Conservation (phyloP, 805 yeast species). For the Spathaspora gorwiae region DNA sequence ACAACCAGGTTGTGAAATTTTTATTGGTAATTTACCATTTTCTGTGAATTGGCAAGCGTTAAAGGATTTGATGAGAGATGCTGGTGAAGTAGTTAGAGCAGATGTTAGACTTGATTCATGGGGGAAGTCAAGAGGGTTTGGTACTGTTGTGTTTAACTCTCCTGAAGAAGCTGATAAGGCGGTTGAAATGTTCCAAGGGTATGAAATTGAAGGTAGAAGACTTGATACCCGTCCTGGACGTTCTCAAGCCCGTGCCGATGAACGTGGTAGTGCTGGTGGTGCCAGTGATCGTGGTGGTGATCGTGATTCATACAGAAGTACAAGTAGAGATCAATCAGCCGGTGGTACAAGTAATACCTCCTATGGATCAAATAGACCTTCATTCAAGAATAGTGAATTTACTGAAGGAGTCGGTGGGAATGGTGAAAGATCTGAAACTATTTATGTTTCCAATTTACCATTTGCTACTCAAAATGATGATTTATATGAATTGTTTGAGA, state of each 20-base stretch:
- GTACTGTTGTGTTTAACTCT: slow-evolving; percentile 67
- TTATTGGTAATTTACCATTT: slow-evolving; percentile 79
- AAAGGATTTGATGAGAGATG: slow-evolving; percentile 75
- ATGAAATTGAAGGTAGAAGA: slow-evolving; percentile 67
- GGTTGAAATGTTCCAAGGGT: slow-evolving; percentile 63
- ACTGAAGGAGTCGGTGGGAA: slow-evolving; percentile 63
- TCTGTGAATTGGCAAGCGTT: slow-evolving; percentile 79
- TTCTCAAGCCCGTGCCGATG: slow-evolving; percentile 8
- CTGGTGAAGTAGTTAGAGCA: slow-evolving; percentile 77
- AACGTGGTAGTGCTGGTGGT: slow-evolving; percentile 11
- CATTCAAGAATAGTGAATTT: slow-evolving; percentile 47
- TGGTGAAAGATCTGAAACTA: slow-evolving; percentile 43
- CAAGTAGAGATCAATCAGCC: background rate
- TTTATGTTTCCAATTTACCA: slow-evolving; percentile 78
- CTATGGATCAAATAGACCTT: background rate
- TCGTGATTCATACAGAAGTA: slow-evolving; percentile 1
- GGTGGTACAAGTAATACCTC: background rate
- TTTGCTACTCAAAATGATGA: slow-evolving; percentile 85
- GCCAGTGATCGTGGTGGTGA: slow-evolving; percentile 5
- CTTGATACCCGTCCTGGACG: slow-evolving; percentile 76
- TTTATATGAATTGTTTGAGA: slow-evolving; percentile 77
- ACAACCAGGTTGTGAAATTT: slow-evolving; percentile 54
- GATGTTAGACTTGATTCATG: slow-evolving; percentile 63
- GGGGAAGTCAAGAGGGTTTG: slow-evolving; percentile 84
- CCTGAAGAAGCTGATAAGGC: slow-evolving; percentile 70